A percentile compares a stretch with the other conserved stretches of the same genome.
phyloP scores from a whole-genome alignment of 2,329 filamentous ascomycete genomes.

The Neonectria hederae region DNA sequence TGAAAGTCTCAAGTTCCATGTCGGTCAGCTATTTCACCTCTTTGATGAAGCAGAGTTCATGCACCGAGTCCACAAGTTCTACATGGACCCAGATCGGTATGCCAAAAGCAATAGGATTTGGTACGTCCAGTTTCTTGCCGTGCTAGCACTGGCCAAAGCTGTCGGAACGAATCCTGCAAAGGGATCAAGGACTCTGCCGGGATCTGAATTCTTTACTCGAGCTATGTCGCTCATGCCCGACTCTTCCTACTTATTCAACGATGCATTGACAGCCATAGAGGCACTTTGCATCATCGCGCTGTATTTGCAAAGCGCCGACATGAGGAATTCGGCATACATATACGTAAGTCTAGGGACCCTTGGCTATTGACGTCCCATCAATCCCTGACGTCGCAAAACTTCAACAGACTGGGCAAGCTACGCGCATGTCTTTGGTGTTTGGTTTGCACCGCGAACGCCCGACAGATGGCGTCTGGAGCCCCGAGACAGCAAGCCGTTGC shows the following conservation, averaged over 20 bases:
- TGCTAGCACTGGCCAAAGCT: conserved; percentile 15
- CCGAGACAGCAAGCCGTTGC: conserved; percentile 13
- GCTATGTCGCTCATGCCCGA: conserved; percentile 24
- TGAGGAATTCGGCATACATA: conserved; percentile 21
- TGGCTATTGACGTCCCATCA: too few species aligned
- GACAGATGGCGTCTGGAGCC: conserved; percentile 14
- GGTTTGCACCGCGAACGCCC: conserved; percentile 18
- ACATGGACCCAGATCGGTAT: conserved; percentile 6
- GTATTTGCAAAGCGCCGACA: conserved; percentile 21
- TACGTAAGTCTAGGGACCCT: conserved; percentile 1
- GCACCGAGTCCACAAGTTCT: conserved; percentile 3
- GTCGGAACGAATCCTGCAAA: conserved; percentile 11
- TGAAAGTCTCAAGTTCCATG: conserved; percentile 20
- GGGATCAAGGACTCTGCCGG: conserved; percentile 11
- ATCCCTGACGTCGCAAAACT: too few species aligned
- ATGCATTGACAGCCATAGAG: conserved; percentile 19
- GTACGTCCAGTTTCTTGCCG: conserved; percentile 18
- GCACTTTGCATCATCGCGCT: conserved; percentile 17
- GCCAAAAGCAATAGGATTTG: conserved; percentile 8
- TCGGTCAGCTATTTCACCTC: conserved; percentile 16
- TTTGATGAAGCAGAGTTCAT: conserved; percentile 15
- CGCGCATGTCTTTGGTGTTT: conserved; percentile 21
- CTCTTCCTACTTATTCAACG: conserved; percentile 20
- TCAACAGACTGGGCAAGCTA: conserved; percentile 14
- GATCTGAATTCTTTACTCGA: conserved; percentile 13